Conservation (phyloP, 768 basidiomycete species). For the Phylloporus scabripes region DNA sequence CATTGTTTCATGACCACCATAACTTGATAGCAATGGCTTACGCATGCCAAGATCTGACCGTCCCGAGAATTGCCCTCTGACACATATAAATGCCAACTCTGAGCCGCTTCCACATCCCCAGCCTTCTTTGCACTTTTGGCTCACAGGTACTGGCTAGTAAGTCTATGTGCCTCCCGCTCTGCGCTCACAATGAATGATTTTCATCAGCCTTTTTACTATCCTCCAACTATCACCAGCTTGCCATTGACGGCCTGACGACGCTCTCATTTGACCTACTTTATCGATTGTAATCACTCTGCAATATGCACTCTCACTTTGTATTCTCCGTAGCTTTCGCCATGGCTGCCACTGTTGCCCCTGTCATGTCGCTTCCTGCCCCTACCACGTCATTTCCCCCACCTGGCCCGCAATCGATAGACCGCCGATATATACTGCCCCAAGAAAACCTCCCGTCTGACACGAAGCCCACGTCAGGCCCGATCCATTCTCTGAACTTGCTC, state of each 20-base stretch:
- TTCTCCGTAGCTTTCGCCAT: conserved; percentile 7
- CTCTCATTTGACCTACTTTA: conserved; percentile 4
- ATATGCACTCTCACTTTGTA: conserved; percentile 7
- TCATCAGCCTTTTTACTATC: conserved; percentile 12
- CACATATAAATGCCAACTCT: conserved; percentile 24
- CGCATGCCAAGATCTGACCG: too few species aligned
- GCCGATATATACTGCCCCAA: too few species aligned
- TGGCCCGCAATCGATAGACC: too few species aligned
- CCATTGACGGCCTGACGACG: conserved; percentile 10
- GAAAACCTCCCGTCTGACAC: too few species aligned
- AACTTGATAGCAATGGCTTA: too few species aligned
- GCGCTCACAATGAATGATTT: not conserved
- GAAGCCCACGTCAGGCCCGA: too few species aligned
- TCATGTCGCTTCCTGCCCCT: conserved; percentile 1
- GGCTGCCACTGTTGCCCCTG: conserved; percentile 1
- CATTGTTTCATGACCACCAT: not conserved
- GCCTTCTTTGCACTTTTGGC: not conserved
- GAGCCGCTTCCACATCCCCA: not conserved
- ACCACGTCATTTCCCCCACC: too few species aligned
- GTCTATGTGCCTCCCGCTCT: not conserved
- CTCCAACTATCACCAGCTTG: conserved; percentile 7
- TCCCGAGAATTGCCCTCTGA: not conserved
- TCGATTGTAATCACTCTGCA: conserved; percentile 1
- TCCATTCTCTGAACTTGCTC: too few species aligned
- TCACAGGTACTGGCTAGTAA: conserved; percentile 21